phyloP scores from a whole-genome alignment of 495 filamentous ascomycete species.

The Aspergillus cavernicola region DNA sequence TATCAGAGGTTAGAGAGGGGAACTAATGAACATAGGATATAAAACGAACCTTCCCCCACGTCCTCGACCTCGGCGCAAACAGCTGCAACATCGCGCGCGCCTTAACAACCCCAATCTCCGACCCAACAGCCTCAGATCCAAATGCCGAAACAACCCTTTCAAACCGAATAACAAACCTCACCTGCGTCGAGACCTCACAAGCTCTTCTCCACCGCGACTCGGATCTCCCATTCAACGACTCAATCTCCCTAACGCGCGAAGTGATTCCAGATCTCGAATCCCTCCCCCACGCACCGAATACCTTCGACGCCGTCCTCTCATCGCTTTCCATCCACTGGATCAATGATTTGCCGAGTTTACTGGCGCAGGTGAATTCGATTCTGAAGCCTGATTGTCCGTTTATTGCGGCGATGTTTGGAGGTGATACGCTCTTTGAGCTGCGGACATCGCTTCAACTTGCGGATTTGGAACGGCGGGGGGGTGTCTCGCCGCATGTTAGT shows the following conservation, averaged over 20 bases:
- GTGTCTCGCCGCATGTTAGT: conserved; percentile 80
- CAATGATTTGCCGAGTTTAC: conserved; percentile 84
- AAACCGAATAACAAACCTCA: conserved; percentile 63
- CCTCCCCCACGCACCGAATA: conserved; percentile 70
- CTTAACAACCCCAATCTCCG: conserved; percentile 64
- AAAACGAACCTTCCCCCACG: conserved; percentile 76
- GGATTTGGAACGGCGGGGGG: conserved; percentile 81
- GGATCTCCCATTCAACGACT: conserved; percentile 67
- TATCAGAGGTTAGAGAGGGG: neutral
- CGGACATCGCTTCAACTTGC: conserved; percentile 92
- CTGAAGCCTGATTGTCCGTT: conserved; percentile 91
- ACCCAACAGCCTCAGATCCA: conserved; percentile 43
- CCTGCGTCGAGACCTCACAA: conserved; percentile 75
- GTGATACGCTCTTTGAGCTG: conserved; percentile 90
- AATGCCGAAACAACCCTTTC: conserved; percentile 42
- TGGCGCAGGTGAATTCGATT: conserved; percentile 74
- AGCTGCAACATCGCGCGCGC: conserved; percentile 88
- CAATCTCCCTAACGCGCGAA: conserved; percentile 65
- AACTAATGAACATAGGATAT: conserved; percentile 60
- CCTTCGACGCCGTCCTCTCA: conserved; percentile 85
- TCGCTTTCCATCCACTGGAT: conserved; percentile 94
- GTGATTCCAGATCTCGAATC: conserved; percentile 65
- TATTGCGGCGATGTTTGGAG: conserved; percentile 93
- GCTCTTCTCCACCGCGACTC: conserved; percentile 79
- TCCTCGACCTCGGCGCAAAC: conserved; percentile 94